Percentiles rank a stretch among this genome's conserved stretches.
Evolutionary conservation across 352 stramenopile genomes (phyloP).

Genomic region (Aphanomyces euteiches): DNA sequence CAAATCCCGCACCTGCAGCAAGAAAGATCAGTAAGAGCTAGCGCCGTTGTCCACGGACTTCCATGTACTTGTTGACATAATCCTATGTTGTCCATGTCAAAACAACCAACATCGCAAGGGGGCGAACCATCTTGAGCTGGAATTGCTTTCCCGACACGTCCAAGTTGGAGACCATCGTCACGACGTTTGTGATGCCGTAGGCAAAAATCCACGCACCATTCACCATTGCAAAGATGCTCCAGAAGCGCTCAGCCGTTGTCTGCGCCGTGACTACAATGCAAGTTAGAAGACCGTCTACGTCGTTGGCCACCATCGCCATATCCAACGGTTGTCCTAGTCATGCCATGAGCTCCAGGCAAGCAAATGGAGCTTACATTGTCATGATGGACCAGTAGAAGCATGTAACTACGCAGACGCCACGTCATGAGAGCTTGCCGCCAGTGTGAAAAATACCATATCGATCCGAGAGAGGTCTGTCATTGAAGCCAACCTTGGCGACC

Average conservation of each 20-base stretch:
- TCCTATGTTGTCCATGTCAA: conserved; percentile 33
- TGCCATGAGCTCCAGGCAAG: not conserved
- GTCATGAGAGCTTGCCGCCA: not conserved
- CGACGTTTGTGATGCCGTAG: conserved; percentile 76
- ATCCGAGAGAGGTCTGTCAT: conserved; percentile 43
- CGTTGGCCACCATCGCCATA: conserved; percentile 45
- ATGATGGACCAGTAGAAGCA: conserved; percentile 75
- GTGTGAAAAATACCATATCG: conserved; percentile 44
- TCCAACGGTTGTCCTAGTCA: conserved; percentile 61
- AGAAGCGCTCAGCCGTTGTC: conserved; percentile 65
- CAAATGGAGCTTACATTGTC: conserved; percentile 48
- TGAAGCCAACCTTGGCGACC: conserved; percentile 40
- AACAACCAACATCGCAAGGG: not conserved
- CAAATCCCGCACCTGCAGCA: conserved; percentile 47
- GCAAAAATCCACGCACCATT: conserved; percentile 75
- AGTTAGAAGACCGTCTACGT: not conserved
- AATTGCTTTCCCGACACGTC: conserved; percentile 62
- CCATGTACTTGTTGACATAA: conserved; percentile 80
- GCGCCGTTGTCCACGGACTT: conserved; percentile 21
- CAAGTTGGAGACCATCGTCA: conserved; percentile 51
- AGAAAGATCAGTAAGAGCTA: not conserved
- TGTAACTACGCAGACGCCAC: not conserved
- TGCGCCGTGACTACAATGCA: conserved; percentile 30
- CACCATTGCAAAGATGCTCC: conserved; percentile 69
- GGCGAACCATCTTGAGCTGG: conserved; percentile 51